These are phyloP conservation scores for Oenanthe javanica DNA, from an alignment of 140 eudicot genomes.

Conservation along the genomic window DNA sequence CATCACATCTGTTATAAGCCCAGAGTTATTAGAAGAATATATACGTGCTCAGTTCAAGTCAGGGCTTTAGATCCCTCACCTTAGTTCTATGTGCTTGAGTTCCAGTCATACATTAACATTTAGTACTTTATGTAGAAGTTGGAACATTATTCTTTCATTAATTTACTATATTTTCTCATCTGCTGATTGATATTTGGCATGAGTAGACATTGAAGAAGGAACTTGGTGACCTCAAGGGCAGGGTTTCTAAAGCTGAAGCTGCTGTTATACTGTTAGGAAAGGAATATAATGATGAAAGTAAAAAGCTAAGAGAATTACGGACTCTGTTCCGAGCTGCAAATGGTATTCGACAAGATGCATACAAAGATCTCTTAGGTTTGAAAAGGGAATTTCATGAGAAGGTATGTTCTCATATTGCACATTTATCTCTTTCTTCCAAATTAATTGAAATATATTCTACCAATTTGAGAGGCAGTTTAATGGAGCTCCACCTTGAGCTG, in stretches of 20 bases:
- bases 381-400: conserved; percentile 49
- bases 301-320: conserved; percentile 46
- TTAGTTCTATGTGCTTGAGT: neutral
- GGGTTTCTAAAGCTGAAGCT: conserved; percentile 51
- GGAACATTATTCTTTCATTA: neutral
- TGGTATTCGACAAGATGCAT: conserved; percentile 71
- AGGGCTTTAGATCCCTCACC: neutral
- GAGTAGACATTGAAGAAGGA: conserved; percentile 71
- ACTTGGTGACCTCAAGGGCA: conserved; percentile 42
- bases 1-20: neutral
- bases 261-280: conserved; percentile 26
- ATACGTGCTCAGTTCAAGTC: neutral
- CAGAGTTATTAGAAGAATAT: neutral
- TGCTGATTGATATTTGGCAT: conserved; percentile 13
- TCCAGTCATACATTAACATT: neutral
- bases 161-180: neutral
- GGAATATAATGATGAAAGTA: conserved; percentile 45
- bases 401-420: conserved; percentile 40
- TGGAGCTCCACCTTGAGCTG: neutral
- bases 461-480: neutral
- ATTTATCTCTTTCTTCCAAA: neutral
- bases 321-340: conserved; percentile 51
- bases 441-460: neutral
- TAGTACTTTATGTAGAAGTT: neutral
- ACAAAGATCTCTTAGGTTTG: conserved; percentile 38